Evolutionary conservation across 2,329 filamentous ascomycete species (phyloP), one percentile per base, ranked within the genome.

Genomic region (Xylaria sp.): DNA sequence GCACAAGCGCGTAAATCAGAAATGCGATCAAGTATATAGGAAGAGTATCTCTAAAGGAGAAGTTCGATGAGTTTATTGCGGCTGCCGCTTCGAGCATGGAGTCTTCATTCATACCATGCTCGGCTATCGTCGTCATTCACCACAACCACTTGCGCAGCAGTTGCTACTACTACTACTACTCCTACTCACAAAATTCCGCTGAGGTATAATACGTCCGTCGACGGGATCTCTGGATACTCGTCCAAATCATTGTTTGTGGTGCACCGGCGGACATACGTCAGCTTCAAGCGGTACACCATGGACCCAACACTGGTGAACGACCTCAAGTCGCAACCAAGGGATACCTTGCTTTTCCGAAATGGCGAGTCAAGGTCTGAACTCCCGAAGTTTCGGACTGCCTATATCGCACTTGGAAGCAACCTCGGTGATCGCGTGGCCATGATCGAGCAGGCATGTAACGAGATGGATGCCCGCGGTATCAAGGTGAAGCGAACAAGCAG

Each of bases 321-420:
- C 46, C 69, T 72, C 41, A 65, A 64, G 54, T 60, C 66, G 44
- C 66, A 74, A 28, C 39, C 72, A 5, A 68, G 70, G 37, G 70
- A 74, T 54, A 70, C 65, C 23, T 51, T 64, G 23, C 56, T 72
- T 18, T 69, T 70, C 50, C 63, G 57, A 44, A 69, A 62, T 75
- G 76, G 65, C 74, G 72, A 57, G 77, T 78, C 64, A 75, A 77
- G 54, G 28, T 72, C 68, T 67, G 69, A 64, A 59, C 59, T 50
- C 41, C 48, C 75, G 55, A 74, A 76, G 61, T 77, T 77, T 74
- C 82, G 80, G 73, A 86, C 81, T 54, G 94, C 92, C 0, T 97
- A 93, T 79, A 89, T 99, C 75, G 96, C 95, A 8, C 84, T 99
- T 7, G 96, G 96, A 0, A 97, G 94, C 82, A 99, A 99, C 80